Conservation (phyloP, 805 yeast genomes). For the Blastobotrys robertii region DNA sequence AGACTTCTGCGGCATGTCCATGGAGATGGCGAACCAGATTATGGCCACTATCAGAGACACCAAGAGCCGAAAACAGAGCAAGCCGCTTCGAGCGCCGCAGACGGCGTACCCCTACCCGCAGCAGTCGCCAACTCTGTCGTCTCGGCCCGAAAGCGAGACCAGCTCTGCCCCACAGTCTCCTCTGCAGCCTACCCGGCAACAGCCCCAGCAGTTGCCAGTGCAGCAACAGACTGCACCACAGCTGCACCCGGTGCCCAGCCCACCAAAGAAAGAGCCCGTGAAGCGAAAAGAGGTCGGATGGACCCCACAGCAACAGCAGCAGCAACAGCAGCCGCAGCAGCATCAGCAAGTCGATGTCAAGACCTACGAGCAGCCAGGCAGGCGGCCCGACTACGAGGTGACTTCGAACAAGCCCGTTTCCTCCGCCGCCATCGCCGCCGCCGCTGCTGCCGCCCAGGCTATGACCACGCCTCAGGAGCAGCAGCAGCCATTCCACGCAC, state of each 20-base stretch:
- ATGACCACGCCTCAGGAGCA: no score
- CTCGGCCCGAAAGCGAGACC: not conserved
- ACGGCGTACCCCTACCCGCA: constrained; percentile 7
- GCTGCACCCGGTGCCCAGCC: constrained; percentile 13
- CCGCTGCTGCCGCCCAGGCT: not conserved
- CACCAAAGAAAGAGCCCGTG: constrained; percentile 19
- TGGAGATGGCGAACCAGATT: constrained; percentile 92
- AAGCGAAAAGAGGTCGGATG: constrained; percentile 22
- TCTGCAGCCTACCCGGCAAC: not conserved
- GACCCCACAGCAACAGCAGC: constrained; percentile 1
- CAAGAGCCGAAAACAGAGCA: constrained; percentile 30
- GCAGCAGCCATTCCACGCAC: constrained; percentile 3
- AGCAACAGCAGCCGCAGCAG: constrained; percentile 5
- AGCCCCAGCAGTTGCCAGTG: constrained; percentile 1
- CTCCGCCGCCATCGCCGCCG: not conserved
- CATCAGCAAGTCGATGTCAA: constrained; percentile 5
- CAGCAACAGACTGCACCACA: constrained; percentile 1
- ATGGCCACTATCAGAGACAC: constrained; percentile 75
- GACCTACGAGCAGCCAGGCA: constrained; percentile 5
- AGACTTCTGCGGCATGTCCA: constrained; percentile 96
- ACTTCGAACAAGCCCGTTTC: no score
- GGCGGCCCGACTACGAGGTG: no score
- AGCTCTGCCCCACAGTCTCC: not conserved
- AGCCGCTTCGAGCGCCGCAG: constrained; percentile 7
- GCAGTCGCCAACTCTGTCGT: constrained; percentile 4